These are phyloP conservation scores for Arachnomyces sp. DNA, from an alignment of 2,329 filamentous ascomycete species.

Conservation along the genomic window DNA sequence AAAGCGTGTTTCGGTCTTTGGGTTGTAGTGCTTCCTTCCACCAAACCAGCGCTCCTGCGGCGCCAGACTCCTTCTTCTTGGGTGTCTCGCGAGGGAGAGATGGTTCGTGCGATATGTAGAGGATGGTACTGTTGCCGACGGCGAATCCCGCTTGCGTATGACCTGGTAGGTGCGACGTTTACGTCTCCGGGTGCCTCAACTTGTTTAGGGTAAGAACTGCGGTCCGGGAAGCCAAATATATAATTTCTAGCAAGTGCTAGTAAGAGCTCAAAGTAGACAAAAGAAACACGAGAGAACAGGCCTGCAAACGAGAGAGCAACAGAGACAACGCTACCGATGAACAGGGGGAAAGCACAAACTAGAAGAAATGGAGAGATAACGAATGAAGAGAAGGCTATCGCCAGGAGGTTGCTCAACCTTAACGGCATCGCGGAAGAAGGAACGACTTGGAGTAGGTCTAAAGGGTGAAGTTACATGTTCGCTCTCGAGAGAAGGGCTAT, in stretches of 20 bases:
- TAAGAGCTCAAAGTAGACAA: conserved; percentile 57
- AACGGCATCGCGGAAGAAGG: too few relatives aligned
- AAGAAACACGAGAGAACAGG: conserved; percentile 51
- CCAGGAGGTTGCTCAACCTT: too few relatives aligned
- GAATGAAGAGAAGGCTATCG: conserved; percentile 18
- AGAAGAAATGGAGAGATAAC: conserved; percentile 56
- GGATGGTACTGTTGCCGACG: too few relatives aligned
- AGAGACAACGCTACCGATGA: conserved; percentile 55
- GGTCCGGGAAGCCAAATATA: conserved; percentile 31
- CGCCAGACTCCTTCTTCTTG: too few relatives aligned
- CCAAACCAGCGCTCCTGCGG: conserved; percentile 1
- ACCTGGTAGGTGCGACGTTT: too few relatives aligned
- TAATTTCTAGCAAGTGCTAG: conserved; percentile 51
- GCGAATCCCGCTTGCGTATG: too few relatives aligned
- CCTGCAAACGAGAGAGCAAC: conserved; percentile 54
- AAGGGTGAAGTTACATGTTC: too few relatives aligned
- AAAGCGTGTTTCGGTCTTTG: conserved; percentile 11
- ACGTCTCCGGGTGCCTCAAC: conserved; percentile 1
- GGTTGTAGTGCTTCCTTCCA: conserved; percentile 8
- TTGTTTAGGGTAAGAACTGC: conserved; percentile 17
- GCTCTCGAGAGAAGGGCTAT: too few relatives aligned
- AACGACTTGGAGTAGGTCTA: too few relatives aligned
- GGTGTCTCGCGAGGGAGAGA: too few relatives aligned
- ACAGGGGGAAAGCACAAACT: conserved; percentile 54
- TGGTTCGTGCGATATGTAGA: too few relatives aligned